Conservation (phyloP, 768 basidiomycete species). For the Thelephora aurantiotincta region DNA sequence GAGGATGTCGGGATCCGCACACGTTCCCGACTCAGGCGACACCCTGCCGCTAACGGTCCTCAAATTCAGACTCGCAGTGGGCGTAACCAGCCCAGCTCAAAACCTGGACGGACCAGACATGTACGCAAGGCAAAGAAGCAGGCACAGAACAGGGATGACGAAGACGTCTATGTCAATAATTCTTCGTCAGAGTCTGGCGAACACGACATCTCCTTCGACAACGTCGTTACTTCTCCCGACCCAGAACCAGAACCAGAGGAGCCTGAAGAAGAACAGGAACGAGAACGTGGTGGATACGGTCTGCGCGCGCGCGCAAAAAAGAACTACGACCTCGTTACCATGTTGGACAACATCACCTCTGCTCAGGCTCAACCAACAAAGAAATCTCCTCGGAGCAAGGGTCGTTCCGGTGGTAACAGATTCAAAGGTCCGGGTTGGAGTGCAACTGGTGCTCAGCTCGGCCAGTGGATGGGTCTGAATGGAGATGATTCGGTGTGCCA, state of each 20-base stretch:
- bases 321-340: conserved; percentile 74
- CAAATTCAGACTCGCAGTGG: conserved; percentile 9
- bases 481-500: conserved; percentile 49
- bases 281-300: conserved; percentile 46
- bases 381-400: conserved; percentile 14
- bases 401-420: conserved; percentile 22
- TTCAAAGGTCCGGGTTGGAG: conserved; percentile 60
- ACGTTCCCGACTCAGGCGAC: conserved; percentile 7
- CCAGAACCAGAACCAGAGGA: conserved; percentile 21
- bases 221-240: conserved; percentile 28
- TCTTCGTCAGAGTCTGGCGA: conserved; percentile 37
- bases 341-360: conserved; percentile 41
- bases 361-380: conserved; percentile 31
- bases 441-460: conserved; percentile 62
- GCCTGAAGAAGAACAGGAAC: conserved; percentile 30
- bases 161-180: conserved; percentile 35
- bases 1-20: conserved; percentile 15
- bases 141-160: conserved; percentile 23
- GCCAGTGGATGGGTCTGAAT: conserved; percentile 58
- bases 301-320: conserved; percentile 51
- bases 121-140: conserved; percentile 13
- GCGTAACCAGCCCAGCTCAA: conserved; percentile 9
- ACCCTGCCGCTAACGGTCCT: neutral
- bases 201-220: conserved; percentile 43
- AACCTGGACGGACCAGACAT: neutral